Evolutionary conservation across 768 basidiomycete genomes (phyloP), one percentile per base, ranked within the genome.

Genomic region (Fistulinella prunicolor): DNA sequence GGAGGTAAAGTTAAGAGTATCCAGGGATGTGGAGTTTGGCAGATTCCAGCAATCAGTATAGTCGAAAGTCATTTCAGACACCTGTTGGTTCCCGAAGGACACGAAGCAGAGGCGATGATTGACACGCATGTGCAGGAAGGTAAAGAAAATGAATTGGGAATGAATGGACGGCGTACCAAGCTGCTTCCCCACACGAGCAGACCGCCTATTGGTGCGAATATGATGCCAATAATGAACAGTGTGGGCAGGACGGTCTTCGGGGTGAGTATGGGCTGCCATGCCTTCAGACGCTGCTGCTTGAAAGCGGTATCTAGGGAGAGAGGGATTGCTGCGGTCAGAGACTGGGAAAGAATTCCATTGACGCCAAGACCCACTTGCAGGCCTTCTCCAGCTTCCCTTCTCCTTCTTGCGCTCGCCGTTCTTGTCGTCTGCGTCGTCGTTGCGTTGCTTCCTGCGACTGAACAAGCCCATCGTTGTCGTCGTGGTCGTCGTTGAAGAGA

Each of bases 191-290:
- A 97, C 50, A 97, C 82, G 42, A 98, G 82, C 41, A 98, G 76
- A 48, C 86, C 96, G 20, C 96, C 96, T 58, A 99, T 94, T 46
- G 94, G 94, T 0, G 90, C 95, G 65, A 99, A 99, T 55, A 98
- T 70, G 57, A 99, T 76, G 38, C 91, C 96, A 59, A 98, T 83
- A 62, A 97, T 82, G 70, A 99, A 94, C 38, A 99, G 80, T 1
- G 94, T 95, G 3, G 96, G 96, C 14, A 99, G 80, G 19, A 99
- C 96, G 1, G 94, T 96, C 70, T 94, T 94, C 5, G 96, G 96
- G 5, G 94, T 97, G 39, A 98, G 79, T 65, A 99, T 98, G 9
- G 96, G 96, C 77, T 99, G 96, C 96, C 96, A 99, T 63, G 96
- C 96, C 74, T 97, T 98, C 64, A 99, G 81, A 47, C 96, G 88